Conservation (phyloP, 345 rosid genomes). For the Lepidium didymum region DNA sequence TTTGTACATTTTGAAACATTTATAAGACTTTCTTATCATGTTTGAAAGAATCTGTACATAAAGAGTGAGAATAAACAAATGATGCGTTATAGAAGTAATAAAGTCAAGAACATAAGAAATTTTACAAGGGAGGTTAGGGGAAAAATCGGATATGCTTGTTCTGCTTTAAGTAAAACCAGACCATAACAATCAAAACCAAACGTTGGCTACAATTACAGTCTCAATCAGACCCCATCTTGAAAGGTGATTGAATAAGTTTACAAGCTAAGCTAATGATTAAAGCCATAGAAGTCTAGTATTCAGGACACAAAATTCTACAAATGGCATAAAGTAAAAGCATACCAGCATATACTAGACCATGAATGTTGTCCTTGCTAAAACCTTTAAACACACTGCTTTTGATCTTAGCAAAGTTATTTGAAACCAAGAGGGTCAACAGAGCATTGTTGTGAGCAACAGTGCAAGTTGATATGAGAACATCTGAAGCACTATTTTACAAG, state of each 20-base stretch:
- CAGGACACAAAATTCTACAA: neutral
- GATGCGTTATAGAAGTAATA: neutral
- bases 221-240: neutral
- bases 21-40: conserved; percentile 61
- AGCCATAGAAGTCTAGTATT: neutral
- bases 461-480: conserved; percentile 45
- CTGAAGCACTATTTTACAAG: too few relatives aligned
- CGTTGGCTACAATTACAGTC: neutral
- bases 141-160: too few relatives aligned
- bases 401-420: conserved; percentile 95
- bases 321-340: conserved; percentile 16
- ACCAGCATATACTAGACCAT: conserved; percentile 75
- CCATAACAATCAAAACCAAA: conserved; percentile 10
- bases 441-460: conserved; percentile 96
- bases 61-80: neutral
- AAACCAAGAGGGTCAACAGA: conserved; percentile 87
- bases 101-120: neutral
- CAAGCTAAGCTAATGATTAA: neutral
- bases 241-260: too few relatives aligned
- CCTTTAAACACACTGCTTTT: conserved; percentile 92
- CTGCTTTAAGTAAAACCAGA: conserved; percentile 11
- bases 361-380: conserved; percentile 89
- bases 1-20: conserved; percentile 71
- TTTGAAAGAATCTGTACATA: conserved; percentile 73
- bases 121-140: neutral